phyloP scores from a whole-genome alignment of 2,329 filamentous ascomycete species.

The Exophiala bonariae region DNA sequence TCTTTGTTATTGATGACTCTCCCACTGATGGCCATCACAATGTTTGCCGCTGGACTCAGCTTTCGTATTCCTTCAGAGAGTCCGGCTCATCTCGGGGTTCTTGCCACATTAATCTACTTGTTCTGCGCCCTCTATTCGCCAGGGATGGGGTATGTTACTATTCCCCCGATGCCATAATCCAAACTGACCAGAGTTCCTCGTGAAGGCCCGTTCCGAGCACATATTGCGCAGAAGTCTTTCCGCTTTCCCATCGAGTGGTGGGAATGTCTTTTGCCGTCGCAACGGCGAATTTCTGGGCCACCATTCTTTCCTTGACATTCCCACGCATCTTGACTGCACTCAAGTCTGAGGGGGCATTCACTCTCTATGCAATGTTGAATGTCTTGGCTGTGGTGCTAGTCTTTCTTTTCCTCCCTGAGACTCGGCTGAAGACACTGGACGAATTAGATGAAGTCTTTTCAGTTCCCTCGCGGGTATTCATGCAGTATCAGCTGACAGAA shows the following conservation, averaged over 20 bases:
- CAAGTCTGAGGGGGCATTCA: slow-evolving; percentile 38
- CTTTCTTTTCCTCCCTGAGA: slow-evolving; percentile 57
- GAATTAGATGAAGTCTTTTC: slow-evolving; percentile 49
- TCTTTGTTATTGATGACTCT: slow-evolving; percentile 59
- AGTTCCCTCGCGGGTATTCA: slow-evolving; percentile 54
- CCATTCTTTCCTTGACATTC: slow-evolving; percentile 40
- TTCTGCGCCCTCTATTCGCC: slow-evolving; percentile 37
- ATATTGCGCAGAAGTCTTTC: slow-evolving; percentile 59
- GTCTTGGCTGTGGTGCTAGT: slow-evolving; percentile 58
- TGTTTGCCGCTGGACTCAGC: slow-evolving; percentile 42
- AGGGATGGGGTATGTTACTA: slow-evolving; percentile 54
- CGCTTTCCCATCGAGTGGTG: slow-evolving; percentile 53
- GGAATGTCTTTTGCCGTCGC: slow-evolving; percentile 44
- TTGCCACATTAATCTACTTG: slow-evolving; percentile 28
- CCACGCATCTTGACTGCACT: slow-evolving; percentile 37
- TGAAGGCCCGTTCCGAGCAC: slow-evolving; percentile 42
- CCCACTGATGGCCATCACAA: slow-evolving; percentile 53
- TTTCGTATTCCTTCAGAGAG: slow-evolving; percentile 38
- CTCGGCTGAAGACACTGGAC: slow-evolving; percentile 51
- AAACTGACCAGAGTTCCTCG: neutral
- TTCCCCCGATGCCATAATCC: neutral
- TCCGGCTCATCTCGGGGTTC: slow-evolving; percentile 25
- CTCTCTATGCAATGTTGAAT: slow-evolving; percentile 52
- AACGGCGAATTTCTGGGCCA: slow-evolving; percentile 42
- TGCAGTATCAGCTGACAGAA: slow-evolving; percentile 54